Evolutionary conservation across 176 grass and related monocot species (phyloP), one percentile per base, ranked within the genome.

Genomic region (Oryza brachyantha): DNA sequence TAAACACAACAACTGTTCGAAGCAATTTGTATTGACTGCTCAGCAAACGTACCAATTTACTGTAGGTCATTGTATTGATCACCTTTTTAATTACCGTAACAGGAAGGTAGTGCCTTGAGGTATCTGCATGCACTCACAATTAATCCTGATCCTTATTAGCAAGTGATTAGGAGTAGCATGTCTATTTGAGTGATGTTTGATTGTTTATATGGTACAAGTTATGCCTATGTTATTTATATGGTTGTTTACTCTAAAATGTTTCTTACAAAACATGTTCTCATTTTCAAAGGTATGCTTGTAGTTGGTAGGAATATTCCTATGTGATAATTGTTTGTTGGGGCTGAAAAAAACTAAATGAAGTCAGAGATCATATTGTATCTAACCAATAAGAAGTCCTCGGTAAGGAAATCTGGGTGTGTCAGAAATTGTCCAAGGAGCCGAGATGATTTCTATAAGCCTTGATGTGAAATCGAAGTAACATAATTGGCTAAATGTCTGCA

Each of bases 21-120:
- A 61, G 19, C 8, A 68, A 59, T 61, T 73, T 17, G 60, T 68
- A 68, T 50, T 70, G 31, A 67, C 19, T 58, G 65, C 19, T 58
- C 29, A 83, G 52, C 19, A 89, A 13, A 89, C 78, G 13, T 87
- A 94, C 95, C 85, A 98, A 78, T 83, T 98, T 98, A 86, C 90
- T 98, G 77, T 92, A 98, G 61, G 95, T 46, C 95, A 98, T 98
- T 79, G 92, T 86, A 98, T 98, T 92, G 74, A 98, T 98, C 16
- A 98, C 90, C 81, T 81, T 34, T 88, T 98, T 94, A 79, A 98
- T 94, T 85, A 69, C 61, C 35, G 70, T 73, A 27, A 94, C 45
- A 68, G 95, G 95, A 42, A 98, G 90, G 42, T 88, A 98, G 68
- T 98, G 95, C 10, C 95, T 84, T 12, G 87, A 84, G 13, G 95